A percentile compares a stretch with the other conserved stretches of the same genome.
Evolutionary conservation across 73 alveolate genomes (phyloP).

Genomic region (Paramecium tetraurelia): DNA sequence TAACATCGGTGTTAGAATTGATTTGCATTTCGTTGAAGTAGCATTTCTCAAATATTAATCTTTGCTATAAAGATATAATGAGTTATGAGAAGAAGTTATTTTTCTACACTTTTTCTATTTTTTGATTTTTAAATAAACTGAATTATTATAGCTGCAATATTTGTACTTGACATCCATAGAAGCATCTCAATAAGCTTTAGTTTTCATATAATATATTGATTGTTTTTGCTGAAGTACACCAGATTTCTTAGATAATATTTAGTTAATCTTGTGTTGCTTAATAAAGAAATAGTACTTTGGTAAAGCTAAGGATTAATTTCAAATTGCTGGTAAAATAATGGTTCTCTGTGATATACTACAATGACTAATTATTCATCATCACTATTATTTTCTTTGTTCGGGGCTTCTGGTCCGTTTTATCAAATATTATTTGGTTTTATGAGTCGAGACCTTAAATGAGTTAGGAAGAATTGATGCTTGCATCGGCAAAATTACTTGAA

Average conservation of each 20-base stretch:
- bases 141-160: neutral
- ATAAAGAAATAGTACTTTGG: neutral
- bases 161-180: neutral
- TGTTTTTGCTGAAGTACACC: neutral
- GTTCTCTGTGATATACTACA: neutral
- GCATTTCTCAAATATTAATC: neutral
- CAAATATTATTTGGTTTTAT: neutral
- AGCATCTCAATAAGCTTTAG: neutral
- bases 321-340: neutral
- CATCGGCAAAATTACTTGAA: neutral
- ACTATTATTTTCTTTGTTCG: neutral
- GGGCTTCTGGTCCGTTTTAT: neutral
- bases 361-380: neutral
- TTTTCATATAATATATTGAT: constrained; percentile 9
- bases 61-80: neutral
- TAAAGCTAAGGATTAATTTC: neutral
- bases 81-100: neutral
- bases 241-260: neutral
- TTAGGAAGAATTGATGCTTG: neutral
- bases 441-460: neutral
- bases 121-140: neutral
- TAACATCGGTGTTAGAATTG: neutral
- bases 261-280: neutral
- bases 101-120: neutral
- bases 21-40: neutral